Evolutionary conservation across 2,329 filamentous ascomycete species (phyloP).

Genomic region (Colletotrichum truncatum): DNA sequence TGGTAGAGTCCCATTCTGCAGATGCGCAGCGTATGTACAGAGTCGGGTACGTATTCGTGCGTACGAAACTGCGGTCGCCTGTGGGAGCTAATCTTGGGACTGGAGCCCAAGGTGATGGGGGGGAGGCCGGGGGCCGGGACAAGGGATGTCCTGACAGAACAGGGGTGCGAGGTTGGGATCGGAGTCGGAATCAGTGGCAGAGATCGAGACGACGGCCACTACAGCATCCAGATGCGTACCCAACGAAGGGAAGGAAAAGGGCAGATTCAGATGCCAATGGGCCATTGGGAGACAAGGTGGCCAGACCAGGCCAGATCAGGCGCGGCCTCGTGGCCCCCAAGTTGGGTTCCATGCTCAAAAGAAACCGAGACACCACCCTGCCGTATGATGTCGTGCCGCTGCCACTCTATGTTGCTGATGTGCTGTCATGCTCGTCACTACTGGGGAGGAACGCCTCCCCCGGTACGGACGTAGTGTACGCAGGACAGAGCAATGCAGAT

Average conservation of each 20-base stretch:
- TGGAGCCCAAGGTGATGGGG: conserved; percentile 1
- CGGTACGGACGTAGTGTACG: conserved; percentile 22
- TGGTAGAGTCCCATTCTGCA: conserved; percentile 7
- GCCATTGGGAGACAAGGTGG: not conserved
- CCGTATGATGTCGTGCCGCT: conserved; percentile 11
- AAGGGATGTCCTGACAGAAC: not conserved
- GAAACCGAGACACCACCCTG: conserved; percentile 11
- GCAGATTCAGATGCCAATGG: not conserved
- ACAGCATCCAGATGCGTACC: not conserved
- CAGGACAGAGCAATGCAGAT: conserved; percentile 18
- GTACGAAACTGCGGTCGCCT: conserved; percentile 3
- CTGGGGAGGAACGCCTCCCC: conserved; percentile 6
- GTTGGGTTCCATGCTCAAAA: conserved; percentile 20
- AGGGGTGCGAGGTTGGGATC: not conserved
- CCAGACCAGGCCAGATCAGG: not conserved
- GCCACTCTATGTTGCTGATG: conserved; percentile 9
- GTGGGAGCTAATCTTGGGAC: conserved; percentile 15
- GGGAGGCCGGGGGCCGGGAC: not conserved
- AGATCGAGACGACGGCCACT: not conserved
- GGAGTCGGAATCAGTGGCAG: not conserved
- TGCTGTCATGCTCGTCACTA: conserved; percentile 16
- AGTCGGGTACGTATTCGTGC: not conserved
- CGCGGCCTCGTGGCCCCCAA: conserved; percentile 10
- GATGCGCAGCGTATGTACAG: not conserved
- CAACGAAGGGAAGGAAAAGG: not conserved